Evolutionary conservation across 805 yeast species (phyloP), one percentile per base, ranked within the genome.

Genomic region (Wickerhamiella azymoides): DNA sequence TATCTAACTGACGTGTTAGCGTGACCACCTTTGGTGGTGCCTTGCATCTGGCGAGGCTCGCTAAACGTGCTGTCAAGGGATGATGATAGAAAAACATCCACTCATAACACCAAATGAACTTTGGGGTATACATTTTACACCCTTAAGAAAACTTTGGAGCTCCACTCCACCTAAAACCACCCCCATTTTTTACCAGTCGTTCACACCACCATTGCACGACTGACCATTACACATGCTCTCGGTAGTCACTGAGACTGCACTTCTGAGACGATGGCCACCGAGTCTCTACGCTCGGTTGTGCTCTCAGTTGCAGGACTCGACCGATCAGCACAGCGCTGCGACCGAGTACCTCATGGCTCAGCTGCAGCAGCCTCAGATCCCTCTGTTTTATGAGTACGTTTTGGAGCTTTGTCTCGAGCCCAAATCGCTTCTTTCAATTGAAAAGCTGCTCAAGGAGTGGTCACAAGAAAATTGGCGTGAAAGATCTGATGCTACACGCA

Each of bases 381-480:
- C 60, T 30, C 50, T 57, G 47, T 52, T 57, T 19, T 49, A 52
- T 33, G 64, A 61, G 49, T 60, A 60, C 48, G 21, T 61, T 3
- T 36, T 49, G 13, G 25, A 35, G n/a, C 50, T 60, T 33, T 47
- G 54, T 14, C 37, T 39, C 8, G 62, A 59, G 32, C 45, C 50
- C 6, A 52, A 50, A 26, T 47, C 58, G 11, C 26, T 48, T 5
- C 44, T 59, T n/a, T 52, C 55, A 3, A 36, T 57, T 43, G 51
- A 52, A 13, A 39, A 39, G 1, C 38, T 58, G 38, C 27, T 57
- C 25, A 16, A 21, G 7, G 10, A 36, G 6, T 46, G 49, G 49
- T 33, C 47, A 2, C 13, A 5, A 3, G 40, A 43, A 36, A 17
- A 30, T 10, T 36, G 47, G 40, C n/a, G 28, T 14, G 21, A 36